Evolutionary conservation across 345 rosid species (phyloP).

Genomic region (Eucalyptus paniculata): DNA sequence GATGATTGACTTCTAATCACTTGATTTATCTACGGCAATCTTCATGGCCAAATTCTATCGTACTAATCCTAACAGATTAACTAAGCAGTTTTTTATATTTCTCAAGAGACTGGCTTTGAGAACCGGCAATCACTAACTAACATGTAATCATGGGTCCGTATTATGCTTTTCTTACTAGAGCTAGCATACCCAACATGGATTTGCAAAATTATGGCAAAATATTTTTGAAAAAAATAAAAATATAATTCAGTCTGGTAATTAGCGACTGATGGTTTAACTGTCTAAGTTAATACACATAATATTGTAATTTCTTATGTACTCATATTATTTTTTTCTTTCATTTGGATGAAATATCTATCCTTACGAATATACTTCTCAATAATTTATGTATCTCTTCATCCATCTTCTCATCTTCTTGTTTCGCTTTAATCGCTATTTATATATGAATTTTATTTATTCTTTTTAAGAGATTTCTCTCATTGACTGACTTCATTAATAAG

Average conservation of each 20-base stretch:
- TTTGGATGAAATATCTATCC: neutral
- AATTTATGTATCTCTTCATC: neutral
- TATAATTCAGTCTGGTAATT: neutral
- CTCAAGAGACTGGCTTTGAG: neutral
- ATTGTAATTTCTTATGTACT: neutral
- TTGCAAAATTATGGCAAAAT: neutral
- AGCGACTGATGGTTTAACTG: neutral
- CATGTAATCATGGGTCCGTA: neutral
- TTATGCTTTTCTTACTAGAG: neutral
- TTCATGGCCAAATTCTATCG: neutral
- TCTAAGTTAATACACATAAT: neutral
- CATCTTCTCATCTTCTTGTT: neutral
- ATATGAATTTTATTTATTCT: neutral
- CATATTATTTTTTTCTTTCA: neutral
- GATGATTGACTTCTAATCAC: neutral
- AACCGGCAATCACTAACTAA: neutral
- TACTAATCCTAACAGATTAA: neutral
- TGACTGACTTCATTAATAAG: neutral
- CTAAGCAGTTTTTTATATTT: neutral
- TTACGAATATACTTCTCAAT: neutral
- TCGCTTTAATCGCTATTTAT: too few species aligned
- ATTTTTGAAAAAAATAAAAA: neutral
- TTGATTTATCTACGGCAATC: neutral
- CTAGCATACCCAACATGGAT: neutral
- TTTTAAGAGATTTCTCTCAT: neutral